Percentiles rank a stretch among this genome's conserved stretches.
Conservation (phyloP, 148 eudicot species). For the Nyssa sinensis region DNA sequence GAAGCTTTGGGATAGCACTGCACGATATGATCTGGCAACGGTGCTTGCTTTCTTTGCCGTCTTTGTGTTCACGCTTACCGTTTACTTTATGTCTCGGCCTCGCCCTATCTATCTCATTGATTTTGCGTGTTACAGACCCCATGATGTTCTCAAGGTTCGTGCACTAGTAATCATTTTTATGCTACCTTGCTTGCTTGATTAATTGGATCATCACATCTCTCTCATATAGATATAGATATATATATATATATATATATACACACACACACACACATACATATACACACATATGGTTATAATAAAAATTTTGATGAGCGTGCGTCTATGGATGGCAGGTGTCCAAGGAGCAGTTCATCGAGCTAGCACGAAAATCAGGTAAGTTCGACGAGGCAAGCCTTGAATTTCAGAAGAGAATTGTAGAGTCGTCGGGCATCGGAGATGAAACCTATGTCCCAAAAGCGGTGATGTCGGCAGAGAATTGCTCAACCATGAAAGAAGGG, state of each 20-base stretch:
- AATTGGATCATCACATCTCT: too few relatives aligned
- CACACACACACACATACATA: too few relatives aligned
- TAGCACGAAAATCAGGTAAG: conserved; percentile 79
- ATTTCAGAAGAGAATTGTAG: conserved; percentile 65
- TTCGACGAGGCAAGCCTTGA: conserved; percentile 66
- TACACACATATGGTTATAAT: too few relatives aligned
- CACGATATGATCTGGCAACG: conserved; percentile 64
- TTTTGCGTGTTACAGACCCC: conserved; percentile 81
- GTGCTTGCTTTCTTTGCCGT: conserved; percentile 68
- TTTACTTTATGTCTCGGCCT: conserved; percentile 75
- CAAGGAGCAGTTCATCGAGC: conserved; percentile 68
- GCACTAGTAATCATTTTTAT: background rate
- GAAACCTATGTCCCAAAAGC: conserved; percentile 82
- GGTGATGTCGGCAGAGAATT: conserved; percentile 47
- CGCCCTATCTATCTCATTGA: conserved; percentile 75
- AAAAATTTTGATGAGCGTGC: too few relatives aligned
- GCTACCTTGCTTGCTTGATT: too few relatives aligned
- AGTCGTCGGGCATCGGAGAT: conserved; percentile 80
- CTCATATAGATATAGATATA: too few relatives aligned
- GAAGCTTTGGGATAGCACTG: conserved; percentile 54
- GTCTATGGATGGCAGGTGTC: conserved; percentile 41
- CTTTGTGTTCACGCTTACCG: conserved; percentile 61
- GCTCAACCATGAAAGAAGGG: conserved; percentile 84
- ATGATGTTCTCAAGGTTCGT: conserved; percentile 74
- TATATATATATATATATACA: too few relatives aligned